Evolutionary conservation across 177 flowering plant genomes (phyloP).

Genomic region (Telopea speciosissima): DNA sequence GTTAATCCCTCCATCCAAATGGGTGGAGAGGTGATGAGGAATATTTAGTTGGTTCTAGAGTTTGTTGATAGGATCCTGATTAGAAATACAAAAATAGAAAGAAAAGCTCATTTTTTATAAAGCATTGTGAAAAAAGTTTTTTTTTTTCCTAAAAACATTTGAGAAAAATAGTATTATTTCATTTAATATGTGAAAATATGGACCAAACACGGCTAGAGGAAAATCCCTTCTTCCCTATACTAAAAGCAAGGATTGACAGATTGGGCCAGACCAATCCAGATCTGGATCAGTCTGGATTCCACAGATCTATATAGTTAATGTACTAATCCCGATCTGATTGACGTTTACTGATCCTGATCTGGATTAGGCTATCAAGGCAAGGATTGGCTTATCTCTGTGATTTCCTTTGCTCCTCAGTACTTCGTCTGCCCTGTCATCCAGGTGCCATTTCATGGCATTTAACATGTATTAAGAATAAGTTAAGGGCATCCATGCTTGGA

Average conservation of each 20-base stretch:
- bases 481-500: neutral
- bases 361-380: too few relatives aligned
- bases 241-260: neutral
- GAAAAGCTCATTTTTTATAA: neutral
- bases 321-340: too few relatives aligned
- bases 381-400: neutral
- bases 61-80: neutral
- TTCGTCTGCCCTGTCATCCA: too few relatives aligned
- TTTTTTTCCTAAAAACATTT: too few relatives aligned
- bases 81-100: too few relatives aligned
- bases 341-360: too few relatives aligned
- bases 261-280: too few relatives aligned
- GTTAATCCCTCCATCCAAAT: neutral
- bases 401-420: too few relatives aligned
- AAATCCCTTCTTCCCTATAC: neutral
- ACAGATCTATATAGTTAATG: too few relatives aligned
- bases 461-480: too few relatives aligned
- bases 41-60: neutral
- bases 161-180: neutral
- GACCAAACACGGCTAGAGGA: neutral
- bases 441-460: too few relatives aligned
- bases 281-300: too few relatives aligned
- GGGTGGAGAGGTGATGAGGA: neutral
- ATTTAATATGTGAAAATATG: neutral
- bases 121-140: neutral